Conservation (phyloP, 352 stramenopile genomes). For the Lagenidium sp. region DNA sequence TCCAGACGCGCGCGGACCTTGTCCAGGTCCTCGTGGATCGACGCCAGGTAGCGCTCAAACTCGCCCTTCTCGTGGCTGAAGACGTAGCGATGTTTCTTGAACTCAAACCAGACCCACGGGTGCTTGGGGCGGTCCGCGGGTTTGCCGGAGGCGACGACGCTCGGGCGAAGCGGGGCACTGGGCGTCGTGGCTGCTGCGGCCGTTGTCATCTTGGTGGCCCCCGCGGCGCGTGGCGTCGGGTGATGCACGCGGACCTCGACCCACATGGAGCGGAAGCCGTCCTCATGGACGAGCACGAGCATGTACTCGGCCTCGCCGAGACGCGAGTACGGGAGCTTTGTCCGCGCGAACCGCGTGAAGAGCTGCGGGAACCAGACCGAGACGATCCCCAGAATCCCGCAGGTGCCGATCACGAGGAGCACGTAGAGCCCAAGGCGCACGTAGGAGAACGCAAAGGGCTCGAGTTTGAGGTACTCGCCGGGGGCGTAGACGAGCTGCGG, state of each 20-base stretch:
- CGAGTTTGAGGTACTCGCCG: too few relatives aligned
- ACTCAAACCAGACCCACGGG: slow-evolving; percentile 37
- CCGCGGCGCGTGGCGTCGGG: not conserved
- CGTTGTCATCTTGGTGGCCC: not conserved
- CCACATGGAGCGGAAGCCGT: slow-evolving; percentile 17
- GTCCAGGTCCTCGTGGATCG: slow-evolving; percentile 9
- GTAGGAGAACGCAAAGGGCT: not conserved
- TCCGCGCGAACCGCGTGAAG: slow-evolving; percentile 27
- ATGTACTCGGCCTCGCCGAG: slow-evolving; percentile 27
- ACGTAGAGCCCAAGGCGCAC: slow-evolving; percentile 24
- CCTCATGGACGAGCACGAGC: slow-evolving; percentile 22
- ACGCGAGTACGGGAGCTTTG: slow-evolving; percentile 8
- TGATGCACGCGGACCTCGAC: slow-evolving; percentile 20
- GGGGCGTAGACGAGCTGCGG: too few relatives aligned
- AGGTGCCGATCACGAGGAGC: slow-evolving; percentile 11
- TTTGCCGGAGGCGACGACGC: too few relatives aligned
- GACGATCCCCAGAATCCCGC: slow-evolving; percentile 16
- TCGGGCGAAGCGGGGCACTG: too few relatives aligned
- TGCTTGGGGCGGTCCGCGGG: slow-evolving; percentile 8
- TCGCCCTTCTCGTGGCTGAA: slow-evolving; percentile 22
- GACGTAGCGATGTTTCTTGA: slow-evolving; percentile 39
- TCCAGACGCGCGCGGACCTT: slow-evolving; percentile 12
- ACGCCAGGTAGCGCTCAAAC: slow-evolving; percentile 32
- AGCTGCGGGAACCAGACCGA: slow-evolving; percentile 37
- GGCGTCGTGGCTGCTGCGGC: too few relatives aligned